phyloP scores from a whole-genome alignment of 768 basidiomycete genomes.

The Amanita rubescens region DNA sequence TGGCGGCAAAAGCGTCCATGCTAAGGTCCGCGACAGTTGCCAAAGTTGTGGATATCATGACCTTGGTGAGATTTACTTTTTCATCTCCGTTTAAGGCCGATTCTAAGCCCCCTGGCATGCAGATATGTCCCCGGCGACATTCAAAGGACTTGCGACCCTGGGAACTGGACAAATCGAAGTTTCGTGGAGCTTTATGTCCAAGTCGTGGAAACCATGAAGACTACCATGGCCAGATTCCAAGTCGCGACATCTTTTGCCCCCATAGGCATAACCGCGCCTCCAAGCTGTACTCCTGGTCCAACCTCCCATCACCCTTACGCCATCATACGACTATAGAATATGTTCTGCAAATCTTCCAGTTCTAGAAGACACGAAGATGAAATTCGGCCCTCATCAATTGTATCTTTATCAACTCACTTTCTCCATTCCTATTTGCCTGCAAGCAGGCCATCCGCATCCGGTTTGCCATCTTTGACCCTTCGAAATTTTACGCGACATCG shows the following conservation, averaged over 20 bases:
- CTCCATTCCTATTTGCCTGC: neutral
- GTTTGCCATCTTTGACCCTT: neutral
- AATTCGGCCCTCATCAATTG: neutral
- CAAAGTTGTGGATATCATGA: conserved; percentile 41
- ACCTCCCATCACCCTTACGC: neutral
- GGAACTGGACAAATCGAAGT: conserved; percentile 44
- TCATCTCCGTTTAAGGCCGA: conserved; percentile 1
- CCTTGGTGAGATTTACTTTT: conserved; percentile 45
- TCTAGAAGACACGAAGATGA: neutral
- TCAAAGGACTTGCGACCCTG: conserved; percentile 43
- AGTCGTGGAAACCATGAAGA: conserved; percentile 34
- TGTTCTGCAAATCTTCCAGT: neutral
- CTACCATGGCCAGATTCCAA: neutral
- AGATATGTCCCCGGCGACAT: conserved; percentile 66
- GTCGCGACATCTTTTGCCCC: neutral
- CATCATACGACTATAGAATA: neutral
- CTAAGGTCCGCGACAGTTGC: conserved; percentile 52
- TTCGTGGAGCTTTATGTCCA: conserved; percentile 53
- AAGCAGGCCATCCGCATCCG: neutral
- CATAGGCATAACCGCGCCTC: neutral
- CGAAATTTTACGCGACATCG: neutral
- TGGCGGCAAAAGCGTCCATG: conserved; percentile 44
- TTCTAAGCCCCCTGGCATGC: conserved; percentile 6
- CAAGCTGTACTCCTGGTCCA: neutral
- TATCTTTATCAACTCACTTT: conserved; percentile 1